These are phyloP conservation scores for Rhodamnia rubescens DNA, from an alignment of 345 rosid genomes.

Conservation along the genomic window DNA sequence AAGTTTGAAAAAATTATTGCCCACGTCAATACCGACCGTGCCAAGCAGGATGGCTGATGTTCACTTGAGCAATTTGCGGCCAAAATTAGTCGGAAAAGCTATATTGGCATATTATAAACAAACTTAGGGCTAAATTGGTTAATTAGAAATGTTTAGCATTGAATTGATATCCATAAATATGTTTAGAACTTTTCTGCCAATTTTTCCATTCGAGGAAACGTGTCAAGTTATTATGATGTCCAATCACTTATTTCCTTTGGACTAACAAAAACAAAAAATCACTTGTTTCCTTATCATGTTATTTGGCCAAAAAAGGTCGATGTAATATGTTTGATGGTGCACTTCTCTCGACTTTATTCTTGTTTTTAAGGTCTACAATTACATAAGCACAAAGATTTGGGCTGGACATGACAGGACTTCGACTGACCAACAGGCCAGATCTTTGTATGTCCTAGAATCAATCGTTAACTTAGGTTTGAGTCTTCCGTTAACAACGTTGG, in stretches of 20 bases:
- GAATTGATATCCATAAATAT: not conserved
- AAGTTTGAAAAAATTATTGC: not conserved
- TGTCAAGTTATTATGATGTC: not conserved
- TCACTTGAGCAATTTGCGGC: rapidly evolving
- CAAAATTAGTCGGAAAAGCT: not conserved
- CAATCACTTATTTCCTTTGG: not conserved
- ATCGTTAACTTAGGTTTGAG: not conserved
- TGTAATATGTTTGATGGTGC: not conserved
- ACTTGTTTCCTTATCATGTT: not conserved
- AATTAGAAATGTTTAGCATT: not conserved
- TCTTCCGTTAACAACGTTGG: not conserved
- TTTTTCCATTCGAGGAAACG: not conserved
- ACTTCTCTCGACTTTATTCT: not conserved
- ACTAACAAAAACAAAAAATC: not conserved
- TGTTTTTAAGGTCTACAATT: not conserved
- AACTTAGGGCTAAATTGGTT: not conserved
- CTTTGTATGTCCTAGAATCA: not conserved
- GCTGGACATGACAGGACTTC: not conserved
- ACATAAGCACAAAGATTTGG: not conserved
- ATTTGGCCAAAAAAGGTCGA: not conserved
- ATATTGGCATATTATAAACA: not conserved
- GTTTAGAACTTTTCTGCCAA: not conserved
- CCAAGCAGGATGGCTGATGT: not conserved
- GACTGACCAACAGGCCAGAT: not conserved
- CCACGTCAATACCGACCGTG: rapidly evolving